Conservation (phyloP, 192 early-diverging fungal genomes). For the Backusella macrospora region DNA sequence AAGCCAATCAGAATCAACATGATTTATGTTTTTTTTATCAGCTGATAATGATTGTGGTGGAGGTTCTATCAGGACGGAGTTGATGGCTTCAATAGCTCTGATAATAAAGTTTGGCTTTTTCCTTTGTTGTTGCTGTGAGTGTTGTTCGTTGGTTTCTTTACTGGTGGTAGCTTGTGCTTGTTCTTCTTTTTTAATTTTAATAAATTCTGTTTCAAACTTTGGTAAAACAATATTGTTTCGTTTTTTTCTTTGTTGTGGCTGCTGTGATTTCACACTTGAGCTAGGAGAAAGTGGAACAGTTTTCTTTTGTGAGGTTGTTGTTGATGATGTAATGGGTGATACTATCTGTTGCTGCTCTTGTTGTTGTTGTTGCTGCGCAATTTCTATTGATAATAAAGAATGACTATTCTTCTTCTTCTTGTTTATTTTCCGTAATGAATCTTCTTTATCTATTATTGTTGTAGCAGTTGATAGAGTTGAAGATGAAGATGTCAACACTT, state of each 20-base stretch:
- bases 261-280: neutral
- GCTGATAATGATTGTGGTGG: neutral
- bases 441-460: neutral
- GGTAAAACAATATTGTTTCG: slow-evolving; percentile 37
- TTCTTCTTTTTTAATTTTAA: neutral
- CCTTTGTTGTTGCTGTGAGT: too few species aligned
- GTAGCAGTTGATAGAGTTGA: neutral
- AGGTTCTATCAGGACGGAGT: neutral
- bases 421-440: neutral
- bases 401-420: neutral
- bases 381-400: neutral
- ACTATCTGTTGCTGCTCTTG: neutral
- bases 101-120: neutral
- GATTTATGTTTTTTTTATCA: neutral
- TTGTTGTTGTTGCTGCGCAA: neutral
- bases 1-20: slow-evolving; percentile 5
- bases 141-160: too few species aligned
- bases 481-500: neutral
- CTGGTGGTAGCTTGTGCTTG: too few species aligned
- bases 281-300: neutral
- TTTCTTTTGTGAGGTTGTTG: neutral
- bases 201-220: slow-evolving; percentile 36
- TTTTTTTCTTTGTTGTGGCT: neutral
- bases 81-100: slow-evolving; percentile 7
- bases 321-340: neutral